A percentile compares a stretch with the other conserved stretches of the same genome.
Conservation (phyloP, 768 basidiomycete species). For the Nidularia pulvinata region DNA sequence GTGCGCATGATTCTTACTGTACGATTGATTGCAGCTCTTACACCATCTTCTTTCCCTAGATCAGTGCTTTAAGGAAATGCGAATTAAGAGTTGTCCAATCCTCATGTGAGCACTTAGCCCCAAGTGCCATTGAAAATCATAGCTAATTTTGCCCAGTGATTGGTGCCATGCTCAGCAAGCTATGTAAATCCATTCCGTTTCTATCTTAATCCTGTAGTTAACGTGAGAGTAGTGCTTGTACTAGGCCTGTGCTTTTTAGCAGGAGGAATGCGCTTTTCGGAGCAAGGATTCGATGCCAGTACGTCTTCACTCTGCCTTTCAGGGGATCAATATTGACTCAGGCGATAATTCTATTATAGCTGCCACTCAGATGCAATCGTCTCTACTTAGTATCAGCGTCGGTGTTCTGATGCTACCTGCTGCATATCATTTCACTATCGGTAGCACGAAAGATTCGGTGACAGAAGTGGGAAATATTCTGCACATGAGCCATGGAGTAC, state of each 20-base stretch:
- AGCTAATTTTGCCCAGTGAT: slow-evolving; percentile 23
- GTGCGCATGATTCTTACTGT: slow-evolving; percentile 35
- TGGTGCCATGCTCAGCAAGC: slow-evolving; percentile 81
- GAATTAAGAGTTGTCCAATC: slow-evolving; percentile 83
- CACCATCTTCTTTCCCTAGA: slow-evolving; percentile 30
- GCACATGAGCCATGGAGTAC: slow-evolving; percentile 76
- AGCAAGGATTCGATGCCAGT: slow-evolving; percentile 80
- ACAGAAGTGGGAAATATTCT: slow-evolving; percentile 42
- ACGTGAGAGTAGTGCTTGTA: slow-evolving; percentile 59
- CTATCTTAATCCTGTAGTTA: background rate
- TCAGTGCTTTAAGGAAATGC: slow-evolving; percentile 82
- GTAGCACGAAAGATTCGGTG: slow-evolving; percentile 17
- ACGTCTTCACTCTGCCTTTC: slow-evolving; percentile 13
- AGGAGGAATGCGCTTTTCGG: slow-evolving; percentile 73
- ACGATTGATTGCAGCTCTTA: background rate
- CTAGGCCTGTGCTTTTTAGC: slow-evolving; percentile 88
- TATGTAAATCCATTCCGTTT: slow-evolving; percentile 29
- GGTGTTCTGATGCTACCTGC: slow-evolving; percentile 78
- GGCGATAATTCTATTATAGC: slow-evolving; percentile 29
- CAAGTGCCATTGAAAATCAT: background rate
- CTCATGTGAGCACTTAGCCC: slow-evolving; percentile 46
- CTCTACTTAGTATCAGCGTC: slow-evolving; percentile 74
- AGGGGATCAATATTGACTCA: background rate
- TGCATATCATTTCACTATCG: slow-evolving; percentile 70
- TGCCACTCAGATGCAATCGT: slow-evolving; percentile 73